Evolutionary conservation across 345 rosid genomes (phyloP).

Genomic region (Physaria fendleri): DNA sequence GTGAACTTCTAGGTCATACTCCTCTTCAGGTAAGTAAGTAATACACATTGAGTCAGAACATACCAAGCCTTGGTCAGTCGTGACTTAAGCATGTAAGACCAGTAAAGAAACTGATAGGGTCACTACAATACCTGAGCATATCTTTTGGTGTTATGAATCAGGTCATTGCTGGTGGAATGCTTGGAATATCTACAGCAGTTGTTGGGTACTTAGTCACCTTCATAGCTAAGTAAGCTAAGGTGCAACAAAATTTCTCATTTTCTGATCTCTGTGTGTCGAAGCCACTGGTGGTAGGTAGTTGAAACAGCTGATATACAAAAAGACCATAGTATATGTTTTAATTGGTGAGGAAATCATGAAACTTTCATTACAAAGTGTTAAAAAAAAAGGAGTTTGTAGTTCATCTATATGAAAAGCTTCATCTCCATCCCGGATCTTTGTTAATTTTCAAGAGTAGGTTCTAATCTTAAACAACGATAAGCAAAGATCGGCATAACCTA

Average conservation of each 20-base stretch:
- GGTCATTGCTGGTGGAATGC: slow-evolving; percentile 79
- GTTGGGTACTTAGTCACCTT: slow-evolving; percentile 41
- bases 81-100: not conserved
- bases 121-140: not conserved
- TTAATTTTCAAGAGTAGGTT: not conserved
- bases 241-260: not conserved
- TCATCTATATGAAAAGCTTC: not conserved
- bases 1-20: slow-evolving; percentile 87
- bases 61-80: not conserved
- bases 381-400: not conserved
- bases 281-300: not conserved
- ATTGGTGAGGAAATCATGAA: slow-evolving; percentile 3
- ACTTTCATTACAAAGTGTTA: slow-evolving; percentile 4
- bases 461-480: no score
- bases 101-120: not conserved
- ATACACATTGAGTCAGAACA: not conserved
- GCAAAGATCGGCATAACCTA: no score
- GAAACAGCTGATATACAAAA: slow-evolving; percentile 19
- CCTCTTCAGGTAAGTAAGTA: slow-evolving; percentile 59
- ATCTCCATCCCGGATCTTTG: slow-evolving; percentile 2
- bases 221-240: slow-evolving; percentile 1
- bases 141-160: slow-evolving; percentile 25
- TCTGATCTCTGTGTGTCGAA: not conserved
- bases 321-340: not conserved
- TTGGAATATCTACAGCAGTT: slow-evolving; percentile 57